phyloP scores from a whole-genome alignment of 2,329 filamentous ascomycete species.

The Thielaviopsis punctulata region DNA sequence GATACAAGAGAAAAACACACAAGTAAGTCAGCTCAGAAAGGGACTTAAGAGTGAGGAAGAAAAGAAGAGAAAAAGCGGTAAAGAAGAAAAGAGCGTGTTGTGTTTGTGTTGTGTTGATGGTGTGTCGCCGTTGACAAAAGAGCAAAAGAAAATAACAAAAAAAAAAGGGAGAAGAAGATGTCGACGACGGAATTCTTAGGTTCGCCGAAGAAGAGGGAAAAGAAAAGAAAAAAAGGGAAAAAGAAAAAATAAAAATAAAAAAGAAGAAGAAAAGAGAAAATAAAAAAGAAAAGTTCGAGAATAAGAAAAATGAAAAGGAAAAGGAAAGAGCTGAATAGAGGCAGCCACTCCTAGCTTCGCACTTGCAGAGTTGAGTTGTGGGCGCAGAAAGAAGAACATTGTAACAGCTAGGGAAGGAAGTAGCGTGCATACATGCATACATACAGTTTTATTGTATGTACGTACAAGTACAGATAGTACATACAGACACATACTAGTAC shows the following conservation, averaged over 20 bases:
- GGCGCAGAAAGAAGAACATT: background rate
- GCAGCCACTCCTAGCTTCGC: conserved; percentile 8
- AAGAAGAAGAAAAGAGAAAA: background rate
- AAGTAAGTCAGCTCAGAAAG: background rate
- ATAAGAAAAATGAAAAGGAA: background rate
- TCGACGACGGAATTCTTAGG: conserved; percentile 12
- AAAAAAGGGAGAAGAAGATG: conserved; percentile 9
- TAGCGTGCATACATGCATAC: background rate
- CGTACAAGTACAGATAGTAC: too few relatives aligned
- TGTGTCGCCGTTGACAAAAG: conserved; percentile 5
- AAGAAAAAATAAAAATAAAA: background rate
- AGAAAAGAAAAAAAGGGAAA: conserved; percentile 1
- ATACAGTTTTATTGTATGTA: too few relatives aligned
- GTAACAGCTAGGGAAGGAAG: background rate
- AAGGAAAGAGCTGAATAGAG: conserved; percentile 1
- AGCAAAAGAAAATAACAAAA: background rate
- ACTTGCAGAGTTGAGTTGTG: background rate
- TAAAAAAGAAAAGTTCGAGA: background rate
- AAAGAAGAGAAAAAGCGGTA: conserved; percentile 6
- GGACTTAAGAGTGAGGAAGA: conserved; percentile 7
- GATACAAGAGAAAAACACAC: conserved; percentile 6
- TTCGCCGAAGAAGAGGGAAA: conserved; percentile 3
- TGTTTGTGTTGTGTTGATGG: conserved; percentile 3
- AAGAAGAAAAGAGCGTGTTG: conserved; percentile 9
- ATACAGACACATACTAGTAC: too few relatives aligned